Conservation (phyloP, 2,329 filamentous ascomycete species). For the Microthyrium microscopicum region DNA sequence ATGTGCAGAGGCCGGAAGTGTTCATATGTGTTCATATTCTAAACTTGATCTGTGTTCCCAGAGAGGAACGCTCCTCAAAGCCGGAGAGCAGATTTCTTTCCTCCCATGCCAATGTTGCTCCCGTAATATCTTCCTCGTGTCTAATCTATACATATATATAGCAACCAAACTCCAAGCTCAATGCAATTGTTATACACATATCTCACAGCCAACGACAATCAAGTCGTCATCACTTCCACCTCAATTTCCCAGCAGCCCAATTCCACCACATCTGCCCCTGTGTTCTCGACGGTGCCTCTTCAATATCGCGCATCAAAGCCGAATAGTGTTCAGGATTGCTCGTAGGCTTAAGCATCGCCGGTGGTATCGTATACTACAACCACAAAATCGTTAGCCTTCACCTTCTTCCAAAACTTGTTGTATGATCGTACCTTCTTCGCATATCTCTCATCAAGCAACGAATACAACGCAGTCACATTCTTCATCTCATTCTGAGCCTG, state of each 20-base stretch:
- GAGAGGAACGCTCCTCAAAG: too few relatives aligned
- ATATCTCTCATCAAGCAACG: conserved; percentile 43
- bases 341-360: conserved; percentile 29
- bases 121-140: background rate
- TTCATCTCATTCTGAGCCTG: conserved; percentile 19
- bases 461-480: conserved; percentile 41
- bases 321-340: conserved; percentile 36
- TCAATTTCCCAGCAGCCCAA: too few relatives aligned
- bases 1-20: too few relatives aligned
- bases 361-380: conserved; percentile 28
- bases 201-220: conserved; percentile 28
- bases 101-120: too few relatives aligned
- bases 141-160: background rate
- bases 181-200: conserved; percentile 14
- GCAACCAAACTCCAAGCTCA: background rate
- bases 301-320: conserved; percentile 32
- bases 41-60: too few relatives aligned
- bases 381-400: conserved; percentile 6
- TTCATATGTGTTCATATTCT: too few relatives aligned
- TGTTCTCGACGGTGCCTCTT: conserved; percentile 34
- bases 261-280: too few relatives aligned
- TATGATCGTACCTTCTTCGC: conserved; percentile 35
- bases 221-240: too few relatives aligned
- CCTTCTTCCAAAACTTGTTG: conserved; percentile 34
- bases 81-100: too few relatives aligned